Evolutionary conservation across 305 asterid genomes (phyloP).

Genomic region (Fraxinus xanthoxyloides): DNA sequence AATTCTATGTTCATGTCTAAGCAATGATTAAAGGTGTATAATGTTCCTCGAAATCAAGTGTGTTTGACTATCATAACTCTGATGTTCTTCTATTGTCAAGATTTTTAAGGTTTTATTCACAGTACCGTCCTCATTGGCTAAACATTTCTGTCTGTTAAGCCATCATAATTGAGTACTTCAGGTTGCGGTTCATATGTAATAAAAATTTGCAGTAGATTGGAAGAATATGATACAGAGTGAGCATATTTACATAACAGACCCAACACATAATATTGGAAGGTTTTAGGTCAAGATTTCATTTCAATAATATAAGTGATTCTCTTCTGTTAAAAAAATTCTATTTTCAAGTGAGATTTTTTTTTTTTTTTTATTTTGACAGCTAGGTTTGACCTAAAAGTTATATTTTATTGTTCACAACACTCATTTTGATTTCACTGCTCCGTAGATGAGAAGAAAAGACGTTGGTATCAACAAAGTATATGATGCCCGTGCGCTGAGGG

Average conservation of each 20-base stretch:
- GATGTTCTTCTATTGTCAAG: not conserved
- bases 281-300: constrained; percentile 5
- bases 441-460: constrained; percentile 91
- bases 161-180: constrained; percentile 1
- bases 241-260: constrained; percentile 6
- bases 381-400: constrained; percentile 11
- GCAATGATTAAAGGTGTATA: not conserved
- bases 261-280: not conserved
- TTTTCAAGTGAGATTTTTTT: constrained; percentile 19
- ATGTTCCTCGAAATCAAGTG: constrained; percentile 14
- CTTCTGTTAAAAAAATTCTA: constrained; percentile 15
- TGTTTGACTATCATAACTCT: constrained; percentile 3
- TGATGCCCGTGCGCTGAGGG: constrained; percentile 96
- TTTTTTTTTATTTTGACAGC: constrained; percentile 21
- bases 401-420: not conserved
- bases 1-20: constrained; percentile 10
- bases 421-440: constrained; percentile 23
- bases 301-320: constrained; percentile 9
- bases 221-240: constrained; percentile 8
- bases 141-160: not conserved
- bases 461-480: constrained; percentile 70
- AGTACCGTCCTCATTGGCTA: not conserved
- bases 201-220: constrained; percentile 17
- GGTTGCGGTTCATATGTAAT: constrained; percentile 17
- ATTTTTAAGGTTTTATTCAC: not conserved